Evolutionary conservation across 768 basidiomycete species (phyloP), one percentile per base, ranked within the genome.

Genomic region (Boletus insuetus): DNA sequence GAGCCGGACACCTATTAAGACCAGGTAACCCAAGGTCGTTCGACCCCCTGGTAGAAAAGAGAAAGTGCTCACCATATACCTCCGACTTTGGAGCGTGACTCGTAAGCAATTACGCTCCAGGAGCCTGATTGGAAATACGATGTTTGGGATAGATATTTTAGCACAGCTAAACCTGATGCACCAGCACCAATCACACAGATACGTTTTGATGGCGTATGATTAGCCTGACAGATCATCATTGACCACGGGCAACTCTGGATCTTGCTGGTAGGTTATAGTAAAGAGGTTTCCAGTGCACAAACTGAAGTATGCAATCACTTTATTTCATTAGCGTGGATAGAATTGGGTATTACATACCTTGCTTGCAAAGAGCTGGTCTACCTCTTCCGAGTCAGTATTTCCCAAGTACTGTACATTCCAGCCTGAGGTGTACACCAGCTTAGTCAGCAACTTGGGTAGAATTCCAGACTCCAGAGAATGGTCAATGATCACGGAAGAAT

Each of bases 111-210:
- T 3, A 83, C 69, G n/a, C 69, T 70, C 91, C 92, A 94, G n/a
- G 73, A 58, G 0, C 84, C 82, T 20, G 71, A 62, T 66, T 80
- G 79, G 69, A 75, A 80, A 56, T 88, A 79, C 0, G 74, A 74
- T 2, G 82, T 77, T 43, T 91, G 84, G 10, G 80, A 70, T 55
- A 91, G 69, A 37, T 82, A 72, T 64, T 88, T 88, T 24, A 93
- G 77, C 6, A 82, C 78, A 22, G 83, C 86, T 0, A 94, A 77
- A 8, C 92, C 91, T 17, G 78, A 77, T n/a, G 89, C 77, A 13
- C 91, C 91, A 17, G 81, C 88, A 5, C 91, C 91, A 40, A 93
- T 80, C 45, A 93, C 75, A 53, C 86, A 84, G 53, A 91, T 86
- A 16, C 70, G 71, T 50, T 74, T 75, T 24, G 58, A 58, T n/a